Base-by-base conservation (phyloP, 805 yeast species). In the Lachancea mirantina region DNA sequence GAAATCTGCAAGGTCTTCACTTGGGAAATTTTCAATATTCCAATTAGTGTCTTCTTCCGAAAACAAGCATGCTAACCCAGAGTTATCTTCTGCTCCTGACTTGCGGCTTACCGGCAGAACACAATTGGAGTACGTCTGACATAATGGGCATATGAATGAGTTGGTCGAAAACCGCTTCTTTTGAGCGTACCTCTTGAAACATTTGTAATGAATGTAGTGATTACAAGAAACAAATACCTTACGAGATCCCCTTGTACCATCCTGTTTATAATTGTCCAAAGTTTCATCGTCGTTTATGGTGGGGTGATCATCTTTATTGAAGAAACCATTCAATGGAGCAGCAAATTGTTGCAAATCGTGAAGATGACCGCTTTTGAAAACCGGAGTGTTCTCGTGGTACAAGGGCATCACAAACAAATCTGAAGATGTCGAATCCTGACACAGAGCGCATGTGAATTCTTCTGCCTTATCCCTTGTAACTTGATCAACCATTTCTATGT, bases 141-240 rank as follows among this genome's bases (percentile, higher is more conserved):
- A 92, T 25, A 92, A 66, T 0, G 98, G 97, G 54, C 99, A 92
- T n/a, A 84, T 60, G 47, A 85, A 84, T 41, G 83, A 87, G 14
- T 72, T 69, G 17, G 72, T 71, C 7, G 70, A 69, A 3, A 65
- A 54, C 41, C 65, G 39, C 74, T 82, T 55, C 82, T 66, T 23
- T 80, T 76, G 41, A 73, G 76, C 56, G 50, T 74, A 78, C 34
- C 78, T 76, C 36, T 68, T 55, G 53, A 80, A 84, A 56, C 99
- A 92, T 13, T 68, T 65, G 43, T 69, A 76, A 55, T 92, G 99
- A 74, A 92, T 79, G 6, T 89, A 84, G 58, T 92, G 99, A 11
- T 95, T 94, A 62, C 99, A 92, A 22, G 95, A 84, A 36, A 75
- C 76, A 9, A 83, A 66, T 0, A 81, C 61, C 35, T 49, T 50